phyloP scores from a whole-genome alignment of 768 basidiomycete genomes.

The Pholiota microspora region DNA sequence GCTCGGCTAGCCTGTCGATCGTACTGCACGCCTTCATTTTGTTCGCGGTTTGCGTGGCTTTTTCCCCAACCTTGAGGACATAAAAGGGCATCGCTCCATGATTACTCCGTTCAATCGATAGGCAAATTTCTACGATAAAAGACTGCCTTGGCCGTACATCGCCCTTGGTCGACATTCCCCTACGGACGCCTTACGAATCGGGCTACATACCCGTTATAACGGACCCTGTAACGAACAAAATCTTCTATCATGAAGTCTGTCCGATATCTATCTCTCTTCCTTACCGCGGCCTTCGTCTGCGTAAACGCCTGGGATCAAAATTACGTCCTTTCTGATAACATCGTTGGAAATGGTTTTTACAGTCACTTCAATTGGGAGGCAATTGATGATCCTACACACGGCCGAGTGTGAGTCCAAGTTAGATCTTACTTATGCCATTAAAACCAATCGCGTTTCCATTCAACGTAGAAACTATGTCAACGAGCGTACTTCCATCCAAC shows the following conservation, averaged over 20 bases:
- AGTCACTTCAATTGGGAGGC: constrained; percentile 46
- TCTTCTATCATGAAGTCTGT: neutral
- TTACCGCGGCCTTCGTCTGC: neutral
- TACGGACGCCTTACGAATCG: neutral
- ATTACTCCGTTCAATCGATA: neutral
- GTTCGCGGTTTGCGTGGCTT: neutral
- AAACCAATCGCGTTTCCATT: no score
- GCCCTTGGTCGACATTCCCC: neutral
- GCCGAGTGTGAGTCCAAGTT: constrained; percentile 49
- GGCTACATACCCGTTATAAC: neutral
- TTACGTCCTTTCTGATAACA: constrained; percentile 40
- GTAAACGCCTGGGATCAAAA: neutral
- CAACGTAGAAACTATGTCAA: constrained; percentile 47
- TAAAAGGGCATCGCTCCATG: neutral
- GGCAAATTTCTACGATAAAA: neutral
- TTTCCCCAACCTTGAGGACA: neutral
- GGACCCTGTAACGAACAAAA: no score
- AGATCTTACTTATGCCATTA: no score
- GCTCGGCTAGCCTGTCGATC: no score
- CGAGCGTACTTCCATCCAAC: constrained; percentile 33
- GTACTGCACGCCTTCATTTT: neutral
- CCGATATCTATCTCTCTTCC: neutral
- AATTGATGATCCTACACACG: constrained; percentile 57
- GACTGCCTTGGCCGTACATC: neutral
- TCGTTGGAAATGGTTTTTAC: constrained; percentile 46